Base-by-base conservation (phyloP, 345 rosid genomes). In the Tarenaya hassleriana region DNA sequence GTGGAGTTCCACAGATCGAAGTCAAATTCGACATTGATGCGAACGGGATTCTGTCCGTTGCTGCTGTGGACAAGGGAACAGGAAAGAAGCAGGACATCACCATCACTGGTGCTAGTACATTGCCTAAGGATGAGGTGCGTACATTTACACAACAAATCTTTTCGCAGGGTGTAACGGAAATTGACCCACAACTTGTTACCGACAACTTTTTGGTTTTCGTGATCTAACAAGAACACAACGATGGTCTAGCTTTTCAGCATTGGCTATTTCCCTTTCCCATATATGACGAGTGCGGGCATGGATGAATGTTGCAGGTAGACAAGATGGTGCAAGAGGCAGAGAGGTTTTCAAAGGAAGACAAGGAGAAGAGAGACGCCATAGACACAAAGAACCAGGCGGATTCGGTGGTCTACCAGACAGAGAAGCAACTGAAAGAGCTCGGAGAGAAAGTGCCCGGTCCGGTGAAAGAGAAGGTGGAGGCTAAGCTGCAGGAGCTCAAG, bases 341-440 rank as follows among this genome's bases (percentile, higher is more conserved):
- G 75, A 87, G 56, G 56, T 91, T 82, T 50, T 71, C 96, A 0
- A 78, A 80, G 75, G 96, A 91, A 58, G 98, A 91, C 72, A 91
- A 82, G 70, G 92, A 91, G 73, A 91, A 77, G 80, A 79, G 98
- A 69, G 98, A 91, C 5, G 82, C 96, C 1, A 87, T 91, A 10
- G 98, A 91, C 80, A 91, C 98, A 24, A 91, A 91, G 81, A 87
- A 91, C 73, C 98, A 91, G 47, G 96, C 98, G 0, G 98, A 87
- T 58, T 91, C 98, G 0, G 78, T 84, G 0, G 86, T 87, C 18
- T 91, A 91, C 74, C 95, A 87, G 54, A 91, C 96, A 7, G 96
- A 91, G 79, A 91, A 91, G 72, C 98, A 91, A 68, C 75, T 87
- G 34, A 87, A 84, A 71, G 96, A 91, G 64, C 77, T 84, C 0